A percentile compares a stretch with the other conserved stretches of the same genome.
phyloP scores from a whole-genome alignment of 495 filamentous ascomycete genomes.

The Ascobolus immersus region DNA sequence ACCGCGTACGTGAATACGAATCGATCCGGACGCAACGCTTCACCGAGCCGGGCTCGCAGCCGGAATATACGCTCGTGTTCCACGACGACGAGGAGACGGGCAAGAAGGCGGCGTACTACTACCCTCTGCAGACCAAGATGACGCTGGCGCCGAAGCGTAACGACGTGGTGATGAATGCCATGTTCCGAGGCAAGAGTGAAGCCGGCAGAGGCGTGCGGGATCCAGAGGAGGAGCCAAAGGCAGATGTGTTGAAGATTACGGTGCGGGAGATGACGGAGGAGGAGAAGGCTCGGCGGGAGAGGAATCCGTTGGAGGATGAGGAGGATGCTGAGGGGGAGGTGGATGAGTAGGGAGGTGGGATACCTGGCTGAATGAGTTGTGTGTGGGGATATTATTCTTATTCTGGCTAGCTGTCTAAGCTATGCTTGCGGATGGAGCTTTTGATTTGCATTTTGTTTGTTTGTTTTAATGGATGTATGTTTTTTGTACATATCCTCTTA shows the following conservation, averaged over 20 bases:
- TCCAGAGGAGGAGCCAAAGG: slow-evolving; percentile 15
- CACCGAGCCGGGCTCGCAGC: slow-evolving; percentile 40
- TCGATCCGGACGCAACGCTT: slow-evolving; percentile 36
- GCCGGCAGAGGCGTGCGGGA: slow-evolving; percentile 18
- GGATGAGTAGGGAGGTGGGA: background rate
- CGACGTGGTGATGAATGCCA: slow-evolving; percentile 19
- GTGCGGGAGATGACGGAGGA: slow-evolving; percentile 8
- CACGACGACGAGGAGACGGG: slow-evolving; percentile 35
- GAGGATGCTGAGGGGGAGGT: background rate
- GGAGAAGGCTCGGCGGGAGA: background rate
- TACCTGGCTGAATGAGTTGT: background rate
- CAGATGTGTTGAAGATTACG: slow-evolving; percentile 14
- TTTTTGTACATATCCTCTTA: background rate
- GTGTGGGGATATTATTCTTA: too few relatives aligned
- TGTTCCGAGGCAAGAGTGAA: slow-evolving; percentile 23
- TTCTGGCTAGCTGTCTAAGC: too few relatives aligned
- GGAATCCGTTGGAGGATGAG: background rate
- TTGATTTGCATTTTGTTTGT: background rate
- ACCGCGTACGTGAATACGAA: slow-evolving; percentile 32
- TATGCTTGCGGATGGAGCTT: background rate
- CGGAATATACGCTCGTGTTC: slow-evolving; percentile 26
- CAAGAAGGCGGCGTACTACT: slow-evolving; percentile 52
- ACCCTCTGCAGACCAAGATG: slow-evolving; percentile 50
- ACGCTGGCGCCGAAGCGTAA: slow-evolving; percentile 29
- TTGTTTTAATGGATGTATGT: background rate